These are phyloP conservation scores for Pyrenochaeta sp. DNA, from an alignment of 2,329 filamentous ascomycete species.

Conservation along the genomic window DNA sequence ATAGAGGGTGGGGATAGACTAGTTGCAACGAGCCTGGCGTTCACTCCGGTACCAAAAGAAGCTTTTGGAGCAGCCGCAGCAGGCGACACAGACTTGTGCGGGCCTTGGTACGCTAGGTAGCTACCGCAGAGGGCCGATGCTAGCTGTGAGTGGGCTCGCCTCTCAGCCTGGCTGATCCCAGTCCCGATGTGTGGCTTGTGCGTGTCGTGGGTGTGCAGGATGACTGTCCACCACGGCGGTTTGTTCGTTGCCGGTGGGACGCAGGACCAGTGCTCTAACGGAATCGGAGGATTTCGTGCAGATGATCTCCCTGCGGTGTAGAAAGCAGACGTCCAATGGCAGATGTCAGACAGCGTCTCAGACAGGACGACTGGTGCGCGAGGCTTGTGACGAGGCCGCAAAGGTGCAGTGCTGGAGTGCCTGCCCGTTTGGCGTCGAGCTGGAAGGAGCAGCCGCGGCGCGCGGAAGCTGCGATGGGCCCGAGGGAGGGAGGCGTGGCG, in stretches of 20 bases:
- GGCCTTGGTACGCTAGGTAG: constrained; percentile 26
- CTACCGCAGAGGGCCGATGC: constrained; percentile 20
- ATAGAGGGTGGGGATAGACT: constrained; percentile 17
- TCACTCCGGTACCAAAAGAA: constrained; percentile 24
- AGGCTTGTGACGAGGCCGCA: constrained; percentile 48
- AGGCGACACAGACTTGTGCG: constrained; percentile 45
- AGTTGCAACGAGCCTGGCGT: constrained; percentile 20
- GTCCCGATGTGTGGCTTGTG: constrained; percentile 16
- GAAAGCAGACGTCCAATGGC: constrained; percentile 44
- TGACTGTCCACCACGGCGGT: constrained; percentile 12
- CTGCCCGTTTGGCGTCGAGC: background rate
- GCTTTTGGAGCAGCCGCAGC: constrained; percentile 47
- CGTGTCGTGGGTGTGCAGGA: constrained; percentile 12
- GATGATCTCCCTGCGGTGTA: constrained; percentile 56
- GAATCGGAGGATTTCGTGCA: constrained; percentile 60
- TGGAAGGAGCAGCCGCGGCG: constrained; percentile 19
- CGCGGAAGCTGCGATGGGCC: constrained; percentile 21
- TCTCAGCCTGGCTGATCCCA: constrained; percentile 17
- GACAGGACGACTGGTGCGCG: constrained; percentile 39
- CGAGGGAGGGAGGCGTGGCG: constrained; percentile 26
- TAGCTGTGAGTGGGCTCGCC: constrained; percentile 1
- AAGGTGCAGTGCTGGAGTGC: constrained; percentile 5
- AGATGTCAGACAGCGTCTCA: constrained; percentile 48
- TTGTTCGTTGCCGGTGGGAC: constrained; percentile 6
- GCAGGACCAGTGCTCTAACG: constrained; percentile 34